Evolutionary conservation across 495 filamentous ascomycete species (phyloP).

Genomic region (Lasiosphaeria ovina): DNA sequence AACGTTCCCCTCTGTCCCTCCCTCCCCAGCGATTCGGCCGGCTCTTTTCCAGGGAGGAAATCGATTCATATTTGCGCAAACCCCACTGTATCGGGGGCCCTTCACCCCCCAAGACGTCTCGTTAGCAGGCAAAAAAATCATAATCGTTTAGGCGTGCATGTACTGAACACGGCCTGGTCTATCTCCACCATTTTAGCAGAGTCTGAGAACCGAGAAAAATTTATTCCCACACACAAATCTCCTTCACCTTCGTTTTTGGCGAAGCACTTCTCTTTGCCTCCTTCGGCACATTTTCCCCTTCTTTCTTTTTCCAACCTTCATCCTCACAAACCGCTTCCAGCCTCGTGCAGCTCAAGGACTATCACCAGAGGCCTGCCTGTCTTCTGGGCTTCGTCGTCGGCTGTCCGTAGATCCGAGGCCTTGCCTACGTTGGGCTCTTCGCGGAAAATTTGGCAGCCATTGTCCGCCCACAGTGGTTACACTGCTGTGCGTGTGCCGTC

Average conservation of each 20-base stretch:
- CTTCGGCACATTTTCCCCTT: conserved; percentile 26
- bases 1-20: neutral
- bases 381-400: conserved; percentile 20
- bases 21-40: neutral
- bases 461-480: conserved; percentile 14
- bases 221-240: conserved; percentile 40
- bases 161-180: conserved; percentile 14
- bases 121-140: conserved; percentile 12
- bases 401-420: conserved; percentile 19
- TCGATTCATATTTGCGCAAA: conserved; percentile 29
- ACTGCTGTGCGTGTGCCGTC: conserved; percentile 11
- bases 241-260: conserved; percentile 27
- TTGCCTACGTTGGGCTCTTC: conserved; percentile 5
- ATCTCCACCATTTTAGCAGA: conserved; percentile 33
- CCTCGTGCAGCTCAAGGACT: conserved; percentile 16
- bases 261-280: conserved; percentile 20
- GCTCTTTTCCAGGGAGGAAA: conserved; percentile 1
- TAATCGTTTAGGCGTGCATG: conserved; percentile 23
- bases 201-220: conserved; percentile 34
- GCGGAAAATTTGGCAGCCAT: conserved; percentile 15
- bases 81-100: conserved; percentile 24
- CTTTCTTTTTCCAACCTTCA: conserved; percentile 19
- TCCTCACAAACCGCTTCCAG: conserved; percentile 10
- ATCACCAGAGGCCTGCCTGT: conserved; percentile 16
- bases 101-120: neutral